These are phyloP conservation scores for Fusarium temperatum DNA, from an alignment of 2,329 filamentous ascomycete genomes.

Conservation along the genomic window DNA sequence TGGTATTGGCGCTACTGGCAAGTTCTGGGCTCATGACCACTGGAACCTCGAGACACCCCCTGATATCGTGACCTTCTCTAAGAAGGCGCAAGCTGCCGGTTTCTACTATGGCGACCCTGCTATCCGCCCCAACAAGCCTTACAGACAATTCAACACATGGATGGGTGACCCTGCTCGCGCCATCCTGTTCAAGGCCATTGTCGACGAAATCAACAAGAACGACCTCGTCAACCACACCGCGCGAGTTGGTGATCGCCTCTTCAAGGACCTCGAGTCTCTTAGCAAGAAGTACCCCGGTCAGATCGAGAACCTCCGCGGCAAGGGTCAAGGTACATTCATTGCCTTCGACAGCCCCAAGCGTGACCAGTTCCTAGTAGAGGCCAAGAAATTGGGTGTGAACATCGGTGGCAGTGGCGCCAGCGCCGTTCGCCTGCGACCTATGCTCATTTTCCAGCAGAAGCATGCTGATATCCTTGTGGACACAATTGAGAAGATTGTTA, in stretches of 20 bases:
- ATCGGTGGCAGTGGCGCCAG: conserved; percentile 82
- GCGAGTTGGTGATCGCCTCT: conserved; percentile 81
- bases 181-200: conserved; percentile 85
- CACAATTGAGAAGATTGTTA: conserved; percentile 77
- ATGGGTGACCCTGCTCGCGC: conserved; percentile 91
- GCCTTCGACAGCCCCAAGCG: conserved; percentile 86
- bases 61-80: conserved; percentile 94
- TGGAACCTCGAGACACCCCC: conserved; percentile 83
- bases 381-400: conserved; percentile 84
- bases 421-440: conserved; percentile 84
- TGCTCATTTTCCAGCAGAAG: conserved; percentile 91
- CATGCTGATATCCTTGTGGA: conserved; percentile 89
- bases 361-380: conserved; percentile 80
- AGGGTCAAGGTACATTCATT: conserved; percentile 91
- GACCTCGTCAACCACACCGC: conserved; percentile 85
- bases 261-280: conserved; percentile 72
- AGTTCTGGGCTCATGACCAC: conserved; percentile 98
- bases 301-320: conserved; percentile 85
- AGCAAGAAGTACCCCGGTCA: conserved; percentile 76
- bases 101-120: conserved; percentile 88
- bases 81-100: conserved; percentile 93
- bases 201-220: conserved; percentile 79
- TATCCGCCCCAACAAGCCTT: conserved; percentile 88
- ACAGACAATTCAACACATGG: conserved; percentile 98
- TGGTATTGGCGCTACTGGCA: conserved; percentile 89